Evolutionary conservation across 257 asterid species (phyloP), one percentile per base, ranked within the genome.

Genomic region (Sherardia arvensis): DNA sequence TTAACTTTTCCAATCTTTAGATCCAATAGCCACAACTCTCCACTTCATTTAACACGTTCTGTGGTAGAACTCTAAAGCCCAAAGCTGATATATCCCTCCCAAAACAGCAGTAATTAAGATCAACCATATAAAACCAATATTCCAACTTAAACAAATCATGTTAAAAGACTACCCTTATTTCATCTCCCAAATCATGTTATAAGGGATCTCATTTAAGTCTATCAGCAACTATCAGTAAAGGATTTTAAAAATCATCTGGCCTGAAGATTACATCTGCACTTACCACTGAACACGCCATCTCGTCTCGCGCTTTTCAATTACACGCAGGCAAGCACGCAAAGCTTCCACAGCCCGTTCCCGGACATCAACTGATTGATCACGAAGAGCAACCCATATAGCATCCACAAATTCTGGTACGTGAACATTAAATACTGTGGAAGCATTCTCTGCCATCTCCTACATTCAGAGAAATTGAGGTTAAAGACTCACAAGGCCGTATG

Each of bases 261-360:
- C 57, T 45, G 1, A 45, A 11, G 28, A 14, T 20, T 75, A 69
- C 61, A 62, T 26, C 15, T 67, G 48, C 63, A 65, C 86, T 76
- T 79, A 92, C 99, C 99, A 93, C 78, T 93, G 97, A 56, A 93
- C 97, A 69, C 99, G 99, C 99, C 99, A 93, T 56, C 99, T 88
- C 3, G 99, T 93, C 76, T 93, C 97, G 8, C 99, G 99, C 79
- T 90, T 93, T 83, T 93, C 99, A 74, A 87, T 93, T 66, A 90
- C 97, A 64, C 90, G 78, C 45, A 93, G 94, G 67, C 99, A 90
- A 73, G 99, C 97, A 43, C 99, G 99, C 77, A 93, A 80, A 67
- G 99, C 97, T 81, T 85, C 94, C 72, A 93, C 99, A 54, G 97
- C 96, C 55, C 84, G 83, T 83, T 90, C 96, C 68, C 97, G 86